phyloP scores from a whole-genome alignment of 345 rosid species.

The Moricandia moricandioides region DNA sequence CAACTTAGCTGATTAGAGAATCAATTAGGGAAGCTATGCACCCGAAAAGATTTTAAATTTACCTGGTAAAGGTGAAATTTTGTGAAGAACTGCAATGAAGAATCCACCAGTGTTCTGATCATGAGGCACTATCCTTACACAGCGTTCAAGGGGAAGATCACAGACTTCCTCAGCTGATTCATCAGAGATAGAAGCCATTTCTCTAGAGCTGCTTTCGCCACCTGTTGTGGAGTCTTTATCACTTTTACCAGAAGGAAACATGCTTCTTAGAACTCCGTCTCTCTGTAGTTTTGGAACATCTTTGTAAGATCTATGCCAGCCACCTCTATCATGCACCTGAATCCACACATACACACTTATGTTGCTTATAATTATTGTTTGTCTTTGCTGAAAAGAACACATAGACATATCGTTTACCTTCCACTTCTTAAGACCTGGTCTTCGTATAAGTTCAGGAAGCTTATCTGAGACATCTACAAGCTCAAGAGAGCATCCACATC shows the following conservation, averaged over 20 bases:
- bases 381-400: neutral
- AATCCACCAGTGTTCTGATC: too few species aligned
- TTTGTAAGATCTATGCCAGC: conserved; percentile 72
- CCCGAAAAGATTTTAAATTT: neutral
- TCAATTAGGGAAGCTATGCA: neutral
- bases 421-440: too few species aligned
- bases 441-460: too few species aligned
- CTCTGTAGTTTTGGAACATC: conserved; percentile 53
- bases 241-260: conserved; percentile 78
- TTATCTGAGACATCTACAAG: too few species aligned
- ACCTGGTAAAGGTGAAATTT: conserved; percentile 14
- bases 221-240: conserved; percentile 14
- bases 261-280: conserved; percentile 57
- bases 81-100: too few species aligned
- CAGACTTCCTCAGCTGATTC: conserved; percentile 3
- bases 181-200: neutral
- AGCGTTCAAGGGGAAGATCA: too few species aligned
- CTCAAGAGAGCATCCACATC: conserved; percentile 30
- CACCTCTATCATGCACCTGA: conserved; percentile 69
- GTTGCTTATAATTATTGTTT: neutral
- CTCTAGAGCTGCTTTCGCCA: neutral
- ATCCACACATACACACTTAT: conserved; percentile 9
- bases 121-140: too few species aligned
- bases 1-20: conserved; percentile 28
- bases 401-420: neutral